A percentile compares a stretch with the other conserved stretches of the same genome.
These are phyloP conservation scores for Zasmidium angulare DNA, from an alignment of 2,329 filamentous ascomycete species.

Conservation along the genomic window DNA sequence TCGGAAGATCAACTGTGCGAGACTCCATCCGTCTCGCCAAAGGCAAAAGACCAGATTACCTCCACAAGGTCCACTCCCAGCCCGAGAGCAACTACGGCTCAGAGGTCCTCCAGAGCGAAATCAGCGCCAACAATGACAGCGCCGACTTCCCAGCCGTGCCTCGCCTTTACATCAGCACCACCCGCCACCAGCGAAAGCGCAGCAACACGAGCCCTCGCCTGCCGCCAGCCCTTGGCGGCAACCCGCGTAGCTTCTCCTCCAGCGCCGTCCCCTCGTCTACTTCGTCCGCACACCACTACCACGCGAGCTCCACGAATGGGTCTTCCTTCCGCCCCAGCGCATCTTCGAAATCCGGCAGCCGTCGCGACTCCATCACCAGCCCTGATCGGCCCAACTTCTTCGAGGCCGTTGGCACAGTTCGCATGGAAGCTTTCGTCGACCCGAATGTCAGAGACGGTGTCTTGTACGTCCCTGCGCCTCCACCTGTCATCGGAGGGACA, in stretches of 20 bases:
- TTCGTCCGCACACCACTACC: slow-evolving; percentile 17
- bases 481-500: slow-evolving; percentile 18
- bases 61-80: slow-evolving; percentile 20
- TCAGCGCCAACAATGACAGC: slow-evolving; percentile 48
- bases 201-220: slow-evolving; percentile 83
- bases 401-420: slow-evolving; percentile 83
- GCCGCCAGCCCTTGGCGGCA: slow-evolving; percentile 64
- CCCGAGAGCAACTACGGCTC: slow-evolving; percentile 12
- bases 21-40: slow-evolving; percentile 92
- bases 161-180: slow-evolving; percentile 63
- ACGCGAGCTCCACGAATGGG: slow-evolving; percentile 17
- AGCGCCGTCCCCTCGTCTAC: slow-evolving; percentile 43
- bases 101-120: slow-evolving; percentile 2
- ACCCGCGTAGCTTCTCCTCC: slow-evolving; percentile 71
- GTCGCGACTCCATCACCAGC: slow-evolving; percentile 28
- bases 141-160: slow-evolving; percentile 73
- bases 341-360: slow-evolving; percentile 28
- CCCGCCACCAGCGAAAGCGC: slow-evolving; percentile 73
- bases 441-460: slow-evolving; percentile 36
- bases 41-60: slow-evolving; percentile 42
- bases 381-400: slow-evolving; percentile 61
- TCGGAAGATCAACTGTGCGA: slow-evolving; percentile 62
- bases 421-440: slow-evolving; percentile 96
- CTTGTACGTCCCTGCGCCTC: slow-evolving; percentile 32
- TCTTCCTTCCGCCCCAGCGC: slow-evolving; percentile 26